These are phyloP conservation scores for Venturia pyrina DNA, from an alignment of 2,329 filamentous ascomycete species.

Conservation along the genomic window DNA sequence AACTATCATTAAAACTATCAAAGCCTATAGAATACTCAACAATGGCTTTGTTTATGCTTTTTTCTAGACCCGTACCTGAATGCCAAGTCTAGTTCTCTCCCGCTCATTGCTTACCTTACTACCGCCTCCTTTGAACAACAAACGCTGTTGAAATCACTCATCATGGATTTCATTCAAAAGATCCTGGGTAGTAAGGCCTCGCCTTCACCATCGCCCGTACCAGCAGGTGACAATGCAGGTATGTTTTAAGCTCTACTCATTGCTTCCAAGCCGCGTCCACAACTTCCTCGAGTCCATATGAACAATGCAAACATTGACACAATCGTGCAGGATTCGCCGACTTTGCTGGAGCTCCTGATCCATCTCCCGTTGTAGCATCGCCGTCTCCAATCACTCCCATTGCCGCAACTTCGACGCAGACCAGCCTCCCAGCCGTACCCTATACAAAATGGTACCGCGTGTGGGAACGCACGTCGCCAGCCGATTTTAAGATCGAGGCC, in stretches of 20 bases:
- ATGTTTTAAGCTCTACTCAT: background rate
- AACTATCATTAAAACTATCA: too few species aligned
- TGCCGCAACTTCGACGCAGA: constrained; percentile 27
- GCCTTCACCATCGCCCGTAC: background rate
- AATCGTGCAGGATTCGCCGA: constrained; percentile 74
- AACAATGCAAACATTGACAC: background rate
- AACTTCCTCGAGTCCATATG: background rate
- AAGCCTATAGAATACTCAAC: too few species aligned
- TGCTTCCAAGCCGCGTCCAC: background rate
- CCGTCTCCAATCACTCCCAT: constrained; percentile 26
- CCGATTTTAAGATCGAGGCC: constrained; percentile 82
- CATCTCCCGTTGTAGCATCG: constrained; percentile 41
- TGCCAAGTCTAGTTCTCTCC: background rate
- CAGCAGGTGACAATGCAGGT: constrained; percentile 6
- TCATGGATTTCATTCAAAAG: constrained; percentile 10
- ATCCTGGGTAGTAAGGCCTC: constrained; percentile 11
- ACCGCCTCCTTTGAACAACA: background rate
- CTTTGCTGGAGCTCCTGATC: constrained; percentile 70
- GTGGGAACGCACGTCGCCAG: constrained; percentile 76
- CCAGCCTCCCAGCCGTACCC: constrained; percentile 41
- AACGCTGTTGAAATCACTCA: background rate
- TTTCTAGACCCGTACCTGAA: background rate
- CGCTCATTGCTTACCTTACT: background rate
- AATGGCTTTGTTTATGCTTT: background rate
- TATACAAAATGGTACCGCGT: constrained; percentile 96